Conservation (phyloP, 2,329 filamentous ascomycete genomes). For the Pyrenochaeta sp. region DNA sequence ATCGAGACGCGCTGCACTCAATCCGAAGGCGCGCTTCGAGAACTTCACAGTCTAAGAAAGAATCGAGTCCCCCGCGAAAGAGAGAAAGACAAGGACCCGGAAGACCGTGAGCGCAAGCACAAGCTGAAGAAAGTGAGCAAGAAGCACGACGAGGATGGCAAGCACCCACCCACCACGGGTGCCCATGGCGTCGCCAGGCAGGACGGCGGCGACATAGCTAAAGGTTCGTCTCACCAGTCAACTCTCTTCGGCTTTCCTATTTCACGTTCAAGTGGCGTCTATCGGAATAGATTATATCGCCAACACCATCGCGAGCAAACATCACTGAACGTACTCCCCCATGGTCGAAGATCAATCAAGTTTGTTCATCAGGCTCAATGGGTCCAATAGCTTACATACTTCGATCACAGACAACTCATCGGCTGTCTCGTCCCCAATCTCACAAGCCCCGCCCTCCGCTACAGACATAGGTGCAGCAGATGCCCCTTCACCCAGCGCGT, state of each 20-base stretch:
- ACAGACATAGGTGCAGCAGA: constrained; percentile 66
- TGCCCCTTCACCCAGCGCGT: constrained; percentile 69
- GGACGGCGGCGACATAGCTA: constrained; percentile 68
- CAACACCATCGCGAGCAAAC: background rate
- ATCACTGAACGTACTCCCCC: background rate
- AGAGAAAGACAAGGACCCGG: constrained; percentile 58
- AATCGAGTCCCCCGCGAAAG: constrained; percentile 64
- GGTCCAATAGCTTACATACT: constrained; percentile 13
- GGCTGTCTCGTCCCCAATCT: constrained; percentile 50
- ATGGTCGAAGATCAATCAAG: background rate
- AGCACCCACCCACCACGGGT: constrained; percentile 67
- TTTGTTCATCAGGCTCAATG: constrained; percentile 3
- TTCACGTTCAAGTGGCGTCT: background rate
- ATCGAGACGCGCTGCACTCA: constrained; percentile 65
- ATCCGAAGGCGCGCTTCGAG: constrained; percentile 77
- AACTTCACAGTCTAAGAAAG: constrained; percentile 72
- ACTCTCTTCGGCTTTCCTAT: constrained; percentile 2
- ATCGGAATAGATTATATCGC: background rate
- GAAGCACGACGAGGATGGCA: constrained; percentile 75
- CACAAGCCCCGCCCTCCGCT: constrained; percentile 54
- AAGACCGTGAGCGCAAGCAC: constrained; percentile 55
- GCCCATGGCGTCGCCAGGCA: constrained; percentile 71
- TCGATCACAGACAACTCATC: constrained; percentile 46
- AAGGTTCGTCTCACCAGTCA: constrained; percentile 52
- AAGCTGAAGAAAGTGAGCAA: constrained; percentile 72